Conservation (phyloP, 805 yeast genomes). For the Monosporozyma unispora region DNA sequence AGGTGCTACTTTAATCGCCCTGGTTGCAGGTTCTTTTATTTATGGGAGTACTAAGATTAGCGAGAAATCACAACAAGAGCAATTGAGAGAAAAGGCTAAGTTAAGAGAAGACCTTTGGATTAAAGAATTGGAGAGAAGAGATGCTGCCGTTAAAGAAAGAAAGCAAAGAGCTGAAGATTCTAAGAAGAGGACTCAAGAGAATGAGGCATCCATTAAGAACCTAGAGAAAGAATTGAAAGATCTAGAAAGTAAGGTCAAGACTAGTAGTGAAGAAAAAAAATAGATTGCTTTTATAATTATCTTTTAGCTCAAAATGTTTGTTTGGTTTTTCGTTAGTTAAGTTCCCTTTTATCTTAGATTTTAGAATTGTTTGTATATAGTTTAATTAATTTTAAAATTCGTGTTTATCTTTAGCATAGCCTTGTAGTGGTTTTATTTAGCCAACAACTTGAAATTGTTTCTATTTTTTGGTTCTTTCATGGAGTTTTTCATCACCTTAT, state of each 20-base stretch:
- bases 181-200: conserved; percentile 35
- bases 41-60: conserved; percentile 47
- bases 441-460: not conserved
- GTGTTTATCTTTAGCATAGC: not conserved
- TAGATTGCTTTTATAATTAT: not conserved
- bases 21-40: conserved; percentile 68
- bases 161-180: conserved; percentile 59
- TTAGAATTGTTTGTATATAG: not conserved
- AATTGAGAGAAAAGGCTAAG: conserved; percentile 68
- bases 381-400: not conserved
- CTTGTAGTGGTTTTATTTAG: not conserved
- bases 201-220: conserved; percentile 23
- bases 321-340: not conserved
- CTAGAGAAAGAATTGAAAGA: conserved; percentile 24
- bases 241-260: conserved; percentile 16
- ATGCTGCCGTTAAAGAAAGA: conserved; percentile 58
- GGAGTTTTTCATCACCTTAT: too few species aligned
- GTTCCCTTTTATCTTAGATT: not conserved
- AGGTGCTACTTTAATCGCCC: conserved; percentile 71
- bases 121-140: conserved; percentile 82
- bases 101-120: conserved; percentile 82
- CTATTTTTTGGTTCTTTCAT: too few species aligned
- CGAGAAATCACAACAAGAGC: conserved; percentile 38
- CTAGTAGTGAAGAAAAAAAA: not conserved
- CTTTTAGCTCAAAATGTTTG: not conserved